Conservation (phyloP, 2,329 filamentous ascomycete genomes). For the Diplodia mutila region DNA sequence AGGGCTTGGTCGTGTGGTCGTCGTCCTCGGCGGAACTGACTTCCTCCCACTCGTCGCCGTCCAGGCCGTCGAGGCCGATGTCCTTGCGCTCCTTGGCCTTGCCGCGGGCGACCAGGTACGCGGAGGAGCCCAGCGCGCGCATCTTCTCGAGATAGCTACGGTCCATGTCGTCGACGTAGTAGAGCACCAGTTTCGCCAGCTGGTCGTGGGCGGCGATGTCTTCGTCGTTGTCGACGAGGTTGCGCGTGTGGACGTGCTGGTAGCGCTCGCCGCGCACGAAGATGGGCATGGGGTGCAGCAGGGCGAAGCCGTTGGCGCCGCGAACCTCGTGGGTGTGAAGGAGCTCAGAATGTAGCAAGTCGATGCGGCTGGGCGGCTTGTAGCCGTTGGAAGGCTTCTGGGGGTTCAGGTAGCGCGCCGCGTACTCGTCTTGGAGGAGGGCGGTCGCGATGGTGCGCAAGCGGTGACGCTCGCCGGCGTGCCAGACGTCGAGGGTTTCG, state of each 20-base stretch:
- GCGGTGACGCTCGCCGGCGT: not conserved
- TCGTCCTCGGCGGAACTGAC: not conserved
- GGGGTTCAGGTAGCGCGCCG: not conserved
- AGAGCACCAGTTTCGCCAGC: not conserved
- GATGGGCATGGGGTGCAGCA: not conserved
- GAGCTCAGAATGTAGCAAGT: not conserved
- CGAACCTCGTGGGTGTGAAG: not conserved
- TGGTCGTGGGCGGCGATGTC: not conserved
- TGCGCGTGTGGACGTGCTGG: not conserved
- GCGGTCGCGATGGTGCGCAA: not conserved
- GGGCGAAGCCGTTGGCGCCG: not conserved
- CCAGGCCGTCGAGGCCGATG: not conserved
- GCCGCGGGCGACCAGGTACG: no score
- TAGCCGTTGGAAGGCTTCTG: no score
- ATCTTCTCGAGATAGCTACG: not conserved
- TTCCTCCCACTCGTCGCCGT: not conserved
- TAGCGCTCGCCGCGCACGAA: not conserved
- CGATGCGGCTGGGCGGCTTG: no score
- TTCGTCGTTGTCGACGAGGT: not conserved
- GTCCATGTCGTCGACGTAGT: not conserved
- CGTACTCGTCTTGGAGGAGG: not conserved
- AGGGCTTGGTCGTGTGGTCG: rapidly evolving
- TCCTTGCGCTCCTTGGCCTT: not conserved
- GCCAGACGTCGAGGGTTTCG: not conserved
- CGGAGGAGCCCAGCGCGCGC: no score